Evolutionary conservation across 2,329 filamentous ascomycete species (phyloP).

Genomic region (Mollisiaceae sp.): DNA sequence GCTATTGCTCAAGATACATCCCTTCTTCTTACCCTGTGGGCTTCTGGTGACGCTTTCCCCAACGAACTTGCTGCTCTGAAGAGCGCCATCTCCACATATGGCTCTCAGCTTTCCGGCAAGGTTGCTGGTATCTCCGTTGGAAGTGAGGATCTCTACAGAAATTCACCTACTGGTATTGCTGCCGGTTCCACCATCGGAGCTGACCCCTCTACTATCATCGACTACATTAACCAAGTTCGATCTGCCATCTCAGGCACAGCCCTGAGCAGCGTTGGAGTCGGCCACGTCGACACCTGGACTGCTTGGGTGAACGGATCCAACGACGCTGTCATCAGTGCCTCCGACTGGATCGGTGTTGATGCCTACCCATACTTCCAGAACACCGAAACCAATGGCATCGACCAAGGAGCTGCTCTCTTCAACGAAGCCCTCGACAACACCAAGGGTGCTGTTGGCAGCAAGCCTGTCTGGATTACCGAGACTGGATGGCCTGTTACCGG

Average conservation of each 20-base stretch:
- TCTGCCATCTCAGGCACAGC: slow-evolving; percentile 65
- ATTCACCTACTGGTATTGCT: slow-evolving; percentile 70
- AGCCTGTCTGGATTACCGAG: slow-evolving; percentile 85
- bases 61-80: slow-evolving; percentile 78
- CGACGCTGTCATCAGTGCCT: slow-evolving; percentile 67
- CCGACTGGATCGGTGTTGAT: slow-evolving; percentile 84
- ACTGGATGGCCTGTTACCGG: slow-evolving; percentile 86
- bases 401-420: slow-evolving; percentile 69
- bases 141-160: slow-evolving; percentile 85
- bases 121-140: slow-evolving; percentile 86
- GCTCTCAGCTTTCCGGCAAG: slow-evolving; percentile 64
- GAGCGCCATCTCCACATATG: slow-evolving; percentile 71
- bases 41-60: slow-evolving; percentile 67
- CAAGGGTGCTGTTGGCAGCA: slow-evolving; percentile 61
- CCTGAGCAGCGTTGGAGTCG: slow-evolving; percentile 63
- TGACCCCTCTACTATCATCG: slow-evolving; percentile 63
- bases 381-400: slow-evolving; percentile 69
- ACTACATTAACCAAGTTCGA: slow-evolving; percentile 74
- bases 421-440: slow-evolving; percentile 67
- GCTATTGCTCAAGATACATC: slow-evolving; percentile 80
- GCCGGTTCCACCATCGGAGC: slow-evolving; percentile 68
- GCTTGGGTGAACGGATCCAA: slow-evolving; percentile 77
- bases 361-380: slow-evolving; percentile 85
- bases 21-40: slow-evolving; percentile 85
- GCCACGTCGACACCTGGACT: slow-evolving; percentile 91